A percentile compares a stretch with the other conserved stretches of the same genome.
Evolutionary conservation across 306 rosid species (phyloP).

Genomic region (Quercus parvula): DNA sequence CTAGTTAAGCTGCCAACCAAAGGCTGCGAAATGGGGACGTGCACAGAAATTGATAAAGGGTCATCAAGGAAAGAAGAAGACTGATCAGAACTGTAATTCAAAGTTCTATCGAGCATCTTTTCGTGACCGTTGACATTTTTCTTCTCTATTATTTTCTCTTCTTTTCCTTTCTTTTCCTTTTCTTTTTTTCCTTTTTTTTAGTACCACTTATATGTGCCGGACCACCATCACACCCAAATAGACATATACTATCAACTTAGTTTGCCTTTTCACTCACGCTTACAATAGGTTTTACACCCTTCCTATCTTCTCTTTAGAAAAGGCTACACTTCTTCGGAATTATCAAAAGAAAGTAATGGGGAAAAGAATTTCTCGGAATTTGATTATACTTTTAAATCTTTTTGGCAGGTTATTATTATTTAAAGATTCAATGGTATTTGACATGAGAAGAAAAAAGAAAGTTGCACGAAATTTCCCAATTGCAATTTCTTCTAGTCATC

Average conservation of each 20-base stretch:
- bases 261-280: slow-evolving; percentile 74
- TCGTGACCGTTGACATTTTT: slow-evolving; percentile 74
- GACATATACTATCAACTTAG: slow-evolving; percentile 46
- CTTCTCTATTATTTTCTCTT: neutral
- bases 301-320: slow-evolving; percentile 47
- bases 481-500: slow-evolving; percentile 12
- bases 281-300: slow-evolving; percentile 44
- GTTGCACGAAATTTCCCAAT: slow-evolving; percentile 21
- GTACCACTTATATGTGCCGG: slow-evolving; percentile 53
- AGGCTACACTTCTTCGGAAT: slow-evolving; percentile 49
- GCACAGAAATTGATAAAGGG: slow-evolving; percentile 90
- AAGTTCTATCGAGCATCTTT: slow-evolving; percentile 48
- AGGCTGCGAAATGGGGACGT: slow-evolving; percentile 45
- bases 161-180: slow-evolving; percentile 26
- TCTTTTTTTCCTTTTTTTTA: slow-evolving; percentile 43
- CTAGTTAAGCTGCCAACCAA: slow-evolving; percentile 29
- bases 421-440: slow-evolving; percentile 18
- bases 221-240: slow-evolving; percentile 73
- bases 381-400: slow-evolving; percentile 16
- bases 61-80: slow-evolving; percentile 40
- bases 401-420: too few species aligned
- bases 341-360: slow-evolving; percentile 35
- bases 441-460: slow-evolving; percentile 7
- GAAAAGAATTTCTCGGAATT: slow-evolving; percentile 61
- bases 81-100: slow-evolving; percentile 42